Conservation (phyloP, 257 asterid species). For the Anisodus acutangulus region DNA sequence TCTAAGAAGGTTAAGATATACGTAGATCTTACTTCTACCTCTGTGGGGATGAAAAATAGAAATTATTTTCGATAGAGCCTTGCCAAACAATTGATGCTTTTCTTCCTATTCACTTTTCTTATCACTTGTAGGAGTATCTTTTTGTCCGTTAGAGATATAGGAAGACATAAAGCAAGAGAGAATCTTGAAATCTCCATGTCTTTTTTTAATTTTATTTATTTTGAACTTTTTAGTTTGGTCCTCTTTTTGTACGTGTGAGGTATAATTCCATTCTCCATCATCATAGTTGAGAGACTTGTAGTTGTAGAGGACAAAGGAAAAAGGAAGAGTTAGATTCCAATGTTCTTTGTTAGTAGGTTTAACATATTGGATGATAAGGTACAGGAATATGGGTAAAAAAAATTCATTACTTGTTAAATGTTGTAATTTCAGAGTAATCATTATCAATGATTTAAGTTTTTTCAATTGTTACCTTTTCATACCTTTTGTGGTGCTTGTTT, state of each 20-base stretch:
- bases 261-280: conserved; percentile 34
- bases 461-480: conserved; percentile 11
- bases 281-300: conserved; percentile 34
- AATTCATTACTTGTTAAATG: conserved; percentile 24
- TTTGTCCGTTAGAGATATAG: conserved; percentile 52
- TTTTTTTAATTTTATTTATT: neutral
- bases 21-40: neutral
- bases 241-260: conserved; percentile 35
- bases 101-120: conserved; percentile 62
- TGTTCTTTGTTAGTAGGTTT: conserved; percentile 24
- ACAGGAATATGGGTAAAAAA: neutral
- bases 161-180: conserved; percentile 39
- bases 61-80: too few relatives aligned
- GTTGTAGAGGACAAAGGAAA: conserved; percentile 39
- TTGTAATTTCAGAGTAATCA: conserved; percentile 29
- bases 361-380: conserved; percentile 25
- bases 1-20: neutral
- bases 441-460: conserved; percentile 25
- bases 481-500: conserved; percentile 30
- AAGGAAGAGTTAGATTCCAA: conserved; percentile 37
- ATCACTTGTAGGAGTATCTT: conserved; percentile 49
- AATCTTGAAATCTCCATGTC: conserved; percentile 52
- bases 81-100: conserved; percentile 51
- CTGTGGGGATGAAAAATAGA: neutral
- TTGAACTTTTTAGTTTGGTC: neutral